Conservation (phyloP, 2,329 filamentous ascomycete genomes). For the Colletotrichum lupini region DNA sequence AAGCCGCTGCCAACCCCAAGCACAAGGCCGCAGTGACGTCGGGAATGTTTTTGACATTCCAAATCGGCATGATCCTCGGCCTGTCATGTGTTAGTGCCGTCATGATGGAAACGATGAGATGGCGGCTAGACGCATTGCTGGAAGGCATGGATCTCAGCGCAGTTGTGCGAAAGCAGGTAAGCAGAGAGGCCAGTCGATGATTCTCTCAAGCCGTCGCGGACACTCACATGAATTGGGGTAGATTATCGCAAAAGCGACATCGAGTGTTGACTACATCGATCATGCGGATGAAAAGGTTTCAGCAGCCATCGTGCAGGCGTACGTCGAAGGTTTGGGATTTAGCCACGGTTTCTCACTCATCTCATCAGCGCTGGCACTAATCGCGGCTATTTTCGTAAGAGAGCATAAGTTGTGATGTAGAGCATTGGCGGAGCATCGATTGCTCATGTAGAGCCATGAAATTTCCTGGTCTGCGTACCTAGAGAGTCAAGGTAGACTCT, state of each 20-base stretch:
- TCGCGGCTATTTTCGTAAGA: constrained; percentile 41
- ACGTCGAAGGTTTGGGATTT: constrained; percentile 48
- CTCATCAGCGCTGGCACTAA: constrained; percentile 41
- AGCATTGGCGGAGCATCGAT: background rate
- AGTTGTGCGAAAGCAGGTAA: constrained; percentile 30
- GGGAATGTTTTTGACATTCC: constrained; percentile 51
- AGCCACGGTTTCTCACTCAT: constrained; percentile 47
- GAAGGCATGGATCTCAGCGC: constrained; percentile 29
- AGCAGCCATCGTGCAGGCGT: constrained; percentile 45
- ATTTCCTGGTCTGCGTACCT: background rate
- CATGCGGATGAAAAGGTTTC: constrained; percentile 40
- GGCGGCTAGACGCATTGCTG: constrained; percentile 33
- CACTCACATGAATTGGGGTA: constrained; percentile 16
- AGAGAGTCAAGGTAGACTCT: background rate
- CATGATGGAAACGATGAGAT: constrained; percentile 40
- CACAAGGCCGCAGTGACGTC: constrained; percentile 54
- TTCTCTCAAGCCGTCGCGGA: background rate
- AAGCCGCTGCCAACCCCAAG: constrained; percentile 49
- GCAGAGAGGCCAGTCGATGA: background rate
- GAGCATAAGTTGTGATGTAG: constrained; percentile 39
- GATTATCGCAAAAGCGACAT: constrained; percentile 46
- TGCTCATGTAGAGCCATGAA: background rate
- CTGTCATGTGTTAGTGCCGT: constrained; percentile 51
- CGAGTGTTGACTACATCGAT: constrained; percentile 47
- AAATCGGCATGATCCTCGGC: constrained; percentile 51